Evolutionary conservation across 2,329 filamentous ascomycete genomes (phyloP).

Genomic region (Mariannaea sp.): DNA sequence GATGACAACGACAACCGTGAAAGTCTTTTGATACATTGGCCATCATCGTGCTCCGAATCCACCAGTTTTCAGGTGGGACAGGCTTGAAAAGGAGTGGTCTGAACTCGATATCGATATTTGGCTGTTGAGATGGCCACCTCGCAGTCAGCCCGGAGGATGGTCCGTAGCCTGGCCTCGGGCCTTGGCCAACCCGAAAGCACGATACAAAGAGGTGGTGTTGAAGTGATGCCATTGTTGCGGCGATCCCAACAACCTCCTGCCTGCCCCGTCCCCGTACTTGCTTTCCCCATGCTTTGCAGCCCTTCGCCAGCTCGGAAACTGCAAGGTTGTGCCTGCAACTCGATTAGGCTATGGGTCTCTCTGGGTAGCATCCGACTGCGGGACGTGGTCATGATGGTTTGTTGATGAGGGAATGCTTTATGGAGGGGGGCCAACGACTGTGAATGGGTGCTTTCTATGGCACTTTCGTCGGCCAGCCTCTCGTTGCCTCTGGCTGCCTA

Average conservation of each 20-base stretch:
- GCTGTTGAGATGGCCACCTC: not conserved
- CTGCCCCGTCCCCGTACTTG: constrained; percentile 10
- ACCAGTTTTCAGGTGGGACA: constrained; percentile 33
- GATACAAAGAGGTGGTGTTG: constrained; percentile 33
- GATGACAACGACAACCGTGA: constrained; percentile 27
- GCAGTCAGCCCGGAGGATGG: constrained; percentile 4
- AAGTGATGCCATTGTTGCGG: constrained; percentile 36
- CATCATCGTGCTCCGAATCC: constrained; percentile 36
- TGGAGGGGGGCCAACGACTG: constrained; percentile 18
- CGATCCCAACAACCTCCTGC: constrained; percentile 24
- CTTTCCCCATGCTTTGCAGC: constrained; percentile 25
- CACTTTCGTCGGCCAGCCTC: constrained; percentile 19
- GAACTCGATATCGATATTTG: constrained; percentile 3
- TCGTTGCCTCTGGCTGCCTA: constrained; percentile 3
- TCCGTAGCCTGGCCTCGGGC: constrained; percentile 6
- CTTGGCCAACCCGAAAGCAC: constrained; percentile 21
- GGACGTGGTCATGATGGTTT: constrained; percentile 19
- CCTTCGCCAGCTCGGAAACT: constrained; percentile 28
- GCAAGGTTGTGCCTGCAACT: constrained; percentile 22
- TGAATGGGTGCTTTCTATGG: constrained; percentile 16
- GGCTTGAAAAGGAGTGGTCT: constrained; percentile 21
- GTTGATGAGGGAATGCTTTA: constrained; percentile 14
- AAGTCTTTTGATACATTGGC: constrained; percentile 25
- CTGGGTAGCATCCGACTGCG: constrained; percentile 30
- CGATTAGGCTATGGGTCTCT: constrained; percentile 24